Conservation (phyloP, 805 yeast genomes). For the Nakazawaea wyomingensis region DNA sequence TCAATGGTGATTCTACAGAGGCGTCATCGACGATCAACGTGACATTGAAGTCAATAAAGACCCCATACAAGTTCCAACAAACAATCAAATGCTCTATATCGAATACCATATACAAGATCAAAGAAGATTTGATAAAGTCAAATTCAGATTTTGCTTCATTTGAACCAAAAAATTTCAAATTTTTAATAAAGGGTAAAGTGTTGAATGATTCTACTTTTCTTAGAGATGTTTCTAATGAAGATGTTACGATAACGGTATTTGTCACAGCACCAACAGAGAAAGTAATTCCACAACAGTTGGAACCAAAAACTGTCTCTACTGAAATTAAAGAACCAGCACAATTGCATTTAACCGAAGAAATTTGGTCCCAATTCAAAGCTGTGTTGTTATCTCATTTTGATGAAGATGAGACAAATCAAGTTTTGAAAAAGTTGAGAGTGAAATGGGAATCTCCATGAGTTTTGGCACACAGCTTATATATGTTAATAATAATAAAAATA, state of each 20-base stretch:
- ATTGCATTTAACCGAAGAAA: neutral
- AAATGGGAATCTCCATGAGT: neutral
- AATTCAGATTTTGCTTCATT: conserved; percentile 17
- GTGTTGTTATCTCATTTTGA: neutral
- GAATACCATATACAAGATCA: conserved; percentile 30
- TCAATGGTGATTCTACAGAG: neutral
- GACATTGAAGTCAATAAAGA: conserved; percentile 36
- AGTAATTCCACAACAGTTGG: too few relatives aligned
- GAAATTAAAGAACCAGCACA: too few relatives aligned
- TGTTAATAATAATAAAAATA: too few relatives aligned
- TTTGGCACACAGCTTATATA: neutral
- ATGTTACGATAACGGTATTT: conserved; percentile 19
- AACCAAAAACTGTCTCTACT: too few relatives aligned
- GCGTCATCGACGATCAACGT: conserved; percentile 17
- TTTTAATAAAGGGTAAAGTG: conserved; percentile 38
- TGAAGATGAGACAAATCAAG: neutral
- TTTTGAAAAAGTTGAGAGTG: neutral
- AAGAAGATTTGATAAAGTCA: conserved; percentile 27
- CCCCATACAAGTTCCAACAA: conserved; percentile 35
- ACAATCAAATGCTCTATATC: conserved; percentile 23
- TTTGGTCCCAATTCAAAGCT: neutral
- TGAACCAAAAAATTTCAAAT: conserved; percentile 29
- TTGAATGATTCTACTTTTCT: conserved; percentile 31
- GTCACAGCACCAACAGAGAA: conserved; percentile 8
- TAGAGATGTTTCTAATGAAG: conserved; percentile 18